These are phyloP conservation scores for Pseudomonodictys pantanalensis DNA, from an alignment of 495 filamentous ascomycete genomes.

Conservation along the genomic window DNA sequence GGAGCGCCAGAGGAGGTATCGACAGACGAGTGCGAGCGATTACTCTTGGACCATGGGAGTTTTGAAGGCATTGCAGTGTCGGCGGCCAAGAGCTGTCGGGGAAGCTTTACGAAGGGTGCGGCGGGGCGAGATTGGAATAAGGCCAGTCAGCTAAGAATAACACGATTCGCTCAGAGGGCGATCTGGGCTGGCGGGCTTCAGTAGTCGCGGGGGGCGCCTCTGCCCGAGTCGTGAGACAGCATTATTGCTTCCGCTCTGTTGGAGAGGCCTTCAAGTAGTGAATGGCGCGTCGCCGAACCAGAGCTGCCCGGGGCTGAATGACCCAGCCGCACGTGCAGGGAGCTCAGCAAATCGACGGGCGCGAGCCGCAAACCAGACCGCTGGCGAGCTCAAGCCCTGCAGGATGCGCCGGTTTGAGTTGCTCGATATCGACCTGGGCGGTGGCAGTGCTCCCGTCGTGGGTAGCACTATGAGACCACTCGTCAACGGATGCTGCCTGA, in stretches of 20 bases:
- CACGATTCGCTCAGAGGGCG: slow-evolving; percentile 16
- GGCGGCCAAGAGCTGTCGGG: slow-evolving; percentile 27
- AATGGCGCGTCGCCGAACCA: neutral
- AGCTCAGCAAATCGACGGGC: slow-evolving; percentile 19
- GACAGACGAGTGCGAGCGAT: slow-evolving; percentile 30
- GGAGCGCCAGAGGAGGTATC: slow-evolving; percentile 30
- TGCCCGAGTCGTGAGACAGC: slow-evolving; percentile 16
- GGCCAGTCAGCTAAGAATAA: slow-evolving; percentile 32
- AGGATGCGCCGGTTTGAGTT: slow-evolving; percentile 8
- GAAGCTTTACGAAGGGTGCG: slow-evolving; percentile 15
- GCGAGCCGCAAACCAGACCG: slow-evolving; percentile 17
- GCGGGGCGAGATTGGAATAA: slow-evolving; percentile 5
- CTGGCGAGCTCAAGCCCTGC: slow-evolving; percentile 4
- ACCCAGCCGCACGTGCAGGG: slow-evolving; percentile 31
- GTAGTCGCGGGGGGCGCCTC: slow-evolving; percentile 10
- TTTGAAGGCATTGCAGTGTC: slow-evolving; percentile 34
- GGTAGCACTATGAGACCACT: neutral
- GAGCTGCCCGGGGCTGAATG: slow-evolving; percentile 10
- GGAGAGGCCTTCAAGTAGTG: slow-evolving; percentile 14
- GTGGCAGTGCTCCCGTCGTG: slow-evolving; percentile 28
- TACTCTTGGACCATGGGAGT: slow-evolving; percentile 33
- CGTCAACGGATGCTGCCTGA: neutral
- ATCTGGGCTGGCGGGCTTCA: slow-evolving; percentile 1
- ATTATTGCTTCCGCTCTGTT: slow-evolving; percentile 8
- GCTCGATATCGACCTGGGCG: slow-evolving; percentile 13